Conservation (phyloP, 768 basidiomycete species). For the Amanita thiersii region DNA sequence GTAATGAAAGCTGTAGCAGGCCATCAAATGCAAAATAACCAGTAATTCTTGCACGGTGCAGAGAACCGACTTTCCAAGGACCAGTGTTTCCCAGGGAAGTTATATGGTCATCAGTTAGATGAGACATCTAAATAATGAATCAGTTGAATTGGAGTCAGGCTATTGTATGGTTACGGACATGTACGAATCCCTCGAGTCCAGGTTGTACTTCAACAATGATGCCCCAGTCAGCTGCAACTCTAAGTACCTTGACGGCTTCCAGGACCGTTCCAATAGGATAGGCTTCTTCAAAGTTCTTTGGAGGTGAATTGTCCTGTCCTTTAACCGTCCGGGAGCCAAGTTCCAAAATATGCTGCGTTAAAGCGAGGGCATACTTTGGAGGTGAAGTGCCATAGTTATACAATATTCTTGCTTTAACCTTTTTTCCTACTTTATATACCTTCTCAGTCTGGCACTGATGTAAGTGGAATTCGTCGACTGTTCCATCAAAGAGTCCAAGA, state of each 20-base stretch:
- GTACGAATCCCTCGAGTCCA: slow-evolving; percentile 72
- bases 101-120: slow-evolving; percentile 87
- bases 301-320: slow-evolving; percentile 14
- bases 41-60: slow-evolving; percentile 81
- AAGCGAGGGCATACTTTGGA: slow-evolving; percentile 75
- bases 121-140: slow-evolving; percentile 66
- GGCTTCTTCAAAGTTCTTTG: slow-evolving; percentile 35
- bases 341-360: slow-evolving; percentile 62
- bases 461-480: slow-evolving; percentile 77
- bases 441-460: slow-evolving; percentile 31
- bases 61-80: slow-evolving; percentile 71
- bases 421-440: slow-evolving; percentile 55
- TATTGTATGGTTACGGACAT: slow-evolving; percentile 46
- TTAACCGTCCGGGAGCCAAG: slow-evolving; percentile 34
- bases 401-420: slow-evolving; percentile 77
- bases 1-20: slow-evolving; percentile 79
- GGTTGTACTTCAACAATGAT: slow-evolving; percentile 60
- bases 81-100: slow-evolving; percentile 70
- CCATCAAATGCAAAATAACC: slow-evolving; percentile 85
- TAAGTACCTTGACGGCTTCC: slow-evolving; percentile 62
- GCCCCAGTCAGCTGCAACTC: slow-evolving; percentile 79
- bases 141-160: slow-evolving; percentile 3
- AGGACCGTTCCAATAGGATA: slow-evolving; percentile 72
- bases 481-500: slow-evolving; percentile 88
- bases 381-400: slow-evolving; percentile 74